Evolutionary conservation across 768 basidiomycete species (phyloP), one percentile per base, ranked within the genome.

Genomic region (Coprinopsis sp.): DNA sequence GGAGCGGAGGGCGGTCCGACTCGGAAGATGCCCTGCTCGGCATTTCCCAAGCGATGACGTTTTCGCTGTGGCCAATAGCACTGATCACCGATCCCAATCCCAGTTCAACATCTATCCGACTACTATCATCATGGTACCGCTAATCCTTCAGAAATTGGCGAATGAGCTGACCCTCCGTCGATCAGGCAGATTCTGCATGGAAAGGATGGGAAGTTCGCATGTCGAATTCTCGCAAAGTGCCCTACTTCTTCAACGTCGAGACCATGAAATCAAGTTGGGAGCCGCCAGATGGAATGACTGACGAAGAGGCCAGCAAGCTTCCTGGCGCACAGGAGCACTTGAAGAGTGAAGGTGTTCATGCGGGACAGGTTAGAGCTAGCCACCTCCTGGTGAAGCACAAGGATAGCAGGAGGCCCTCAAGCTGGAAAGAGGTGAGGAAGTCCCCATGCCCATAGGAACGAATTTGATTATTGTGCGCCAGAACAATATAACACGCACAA

Each of bases 351-450:
- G 41, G 28, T 33, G 36, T 41, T 10, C 62, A 59, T 23, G 58
- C 71, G 14, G 73, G 68, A 16, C 75, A 87, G 65, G 90, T 96
- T 30, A 80, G 91, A 40, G 95, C 93, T n/a, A 92, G 91, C 59
- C 96, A 99, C 71, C 72, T 99, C 51, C 68, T 99, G 47, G 84
- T 97, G 51, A 99, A 99, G 69, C 94, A 97, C 67, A 73, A 70
- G 40, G 85, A 74, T 4, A 90, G 88, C 61, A 69, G 88, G 50
- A 73, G 87, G 22, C 82, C 88, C 27, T 78, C 85, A 33, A 90
- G 87, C 62, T 89, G 88, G 87, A 87, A 87, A 64, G 85, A 88
- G 72, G 88, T 84, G 55, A 46, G 79, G 63, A 23, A 28, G 30
- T 37, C 34, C 45, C 7, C 21, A 34, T 7, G 14, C 2, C 19